Evolutionary conservation across 345 rosid species (phyloP).

Genomic region (Cardamine chenopodiifolia): DNA sequence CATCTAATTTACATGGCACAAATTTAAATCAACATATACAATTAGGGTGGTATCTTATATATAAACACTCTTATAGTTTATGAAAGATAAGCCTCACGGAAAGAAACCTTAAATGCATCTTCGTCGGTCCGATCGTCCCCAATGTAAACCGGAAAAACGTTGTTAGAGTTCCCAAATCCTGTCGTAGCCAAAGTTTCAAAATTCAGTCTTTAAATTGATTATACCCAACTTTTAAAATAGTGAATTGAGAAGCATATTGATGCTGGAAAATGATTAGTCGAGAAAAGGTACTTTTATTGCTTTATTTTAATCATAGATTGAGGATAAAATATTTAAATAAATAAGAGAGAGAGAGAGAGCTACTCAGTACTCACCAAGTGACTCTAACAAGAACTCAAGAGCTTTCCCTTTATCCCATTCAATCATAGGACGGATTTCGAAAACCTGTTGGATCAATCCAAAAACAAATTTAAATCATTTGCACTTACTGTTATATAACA

Average conservation of each 20-base stretch:
- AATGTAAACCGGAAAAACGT: slow-evolving; percentile 88
- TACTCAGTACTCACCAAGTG: slow-evolving; percentile 64
- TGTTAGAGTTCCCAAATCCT: slow-evolving; percentile 74
- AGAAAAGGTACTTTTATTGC: slow-evolving; percentile 3
- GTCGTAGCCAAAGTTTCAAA: slow-evolving; percentile 15
- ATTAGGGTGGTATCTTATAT: background rate
- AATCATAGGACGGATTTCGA: slow-evolving; percentile 87
- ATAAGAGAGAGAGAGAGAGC: background rate
- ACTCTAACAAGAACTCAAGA: slow-evolving; percentile 82
- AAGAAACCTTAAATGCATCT: slow-evolving; percentile 91
- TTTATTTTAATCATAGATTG: slow-evolving; percentile 1
- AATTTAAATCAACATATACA: background rate
- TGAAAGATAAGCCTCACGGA: background rate
- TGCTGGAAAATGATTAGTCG: slow-evolving; percentile 36
- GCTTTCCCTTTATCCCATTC: slow-evolving; percentile 98
- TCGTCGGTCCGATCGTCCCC: slow-evolving; percentile 97
- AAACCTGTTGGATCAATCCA: slow-evolving; percentile 53
- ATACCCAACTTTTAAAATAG: background rate
- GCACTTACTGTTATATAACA: background rate
- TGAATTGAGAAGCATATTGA: slow-evolving; percentile 12
- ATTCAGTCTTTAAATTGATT: background rate
- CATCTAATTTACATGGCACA: slow-evolving; percentile 49
- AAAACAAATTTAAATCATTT: background rate
- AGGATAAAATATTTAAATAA: background rate
- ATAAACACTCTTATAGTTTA: background rate